A percentile compares a stretch with the other conserved stretches of the same genome.
Conservation (phyloP, 176 grass and related monocot species). For the Raddia guianensis region DNA sequence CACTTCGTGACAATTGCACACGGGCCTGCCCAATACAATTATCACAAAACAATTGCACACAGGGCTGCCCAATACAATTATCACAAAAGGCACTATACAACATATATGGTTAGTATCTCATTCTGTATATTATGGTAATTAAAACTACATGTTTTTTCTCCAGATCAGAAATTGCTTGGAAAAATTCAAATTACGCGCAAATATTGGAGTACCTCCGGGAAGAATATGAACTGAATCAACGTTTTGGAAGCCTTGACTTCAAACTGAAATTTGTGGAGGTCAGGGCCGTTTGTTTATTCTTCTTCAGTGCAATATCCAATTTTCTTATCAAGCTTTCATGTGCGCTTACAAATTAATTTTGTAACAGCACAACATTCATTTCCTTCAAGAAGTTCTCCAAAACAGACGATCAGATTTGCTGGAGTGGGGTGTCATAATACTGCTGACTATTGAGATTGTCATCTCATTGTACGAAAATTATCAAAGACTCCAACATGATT, state of each 20-base stretch:
- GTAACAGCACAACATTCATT: slow-evolving; percentile 92
- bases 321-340: background rate
- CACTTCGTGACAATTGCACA: background rate
- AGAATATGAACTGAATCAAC: slow-evolving; percentile 89
- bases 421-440: slow-evolving; percentile 83
- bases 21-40: background rate
- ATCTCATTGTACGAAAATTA: slow-evolving; percentile 84
- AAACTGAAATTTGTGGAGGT: slow-evolving; percentile 98
- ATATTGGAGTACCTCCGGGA: slow-evolving; percentile 86
- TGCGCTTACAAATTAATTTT: slow-evolving; percentile 33
- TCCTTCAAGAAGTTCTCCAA: slow-evolving; percentile 96
- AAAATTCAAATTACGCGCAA: slow-evolving; percentile 93
- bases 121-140: background rate
- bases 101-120: slow-evolving; percentile 3
- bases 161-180: slow-evolving; percentile 98
- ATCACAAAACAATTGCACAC: background rate
- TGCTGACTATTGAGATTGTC: slow-evolving; percentile 73
- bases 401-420: slow-evolving; percentile 83
- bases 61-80: background rate
- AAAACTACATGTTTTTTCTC: background rate
- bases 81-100: background rate
- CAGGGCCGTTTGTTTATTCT: slow-evolving; percentile 29
- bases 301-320: slow-evolving; percentile 12
- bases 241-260: slow-evolving; percentile 90
- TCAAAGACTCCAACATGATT: slow-evolving; percentile 71